Evolutionary conservation across 1,284 basidiomycete genomes (phyloP), one percentile per base, ranked within the genome.

Genomic region (Ceratobasidium sp.): DNA sequence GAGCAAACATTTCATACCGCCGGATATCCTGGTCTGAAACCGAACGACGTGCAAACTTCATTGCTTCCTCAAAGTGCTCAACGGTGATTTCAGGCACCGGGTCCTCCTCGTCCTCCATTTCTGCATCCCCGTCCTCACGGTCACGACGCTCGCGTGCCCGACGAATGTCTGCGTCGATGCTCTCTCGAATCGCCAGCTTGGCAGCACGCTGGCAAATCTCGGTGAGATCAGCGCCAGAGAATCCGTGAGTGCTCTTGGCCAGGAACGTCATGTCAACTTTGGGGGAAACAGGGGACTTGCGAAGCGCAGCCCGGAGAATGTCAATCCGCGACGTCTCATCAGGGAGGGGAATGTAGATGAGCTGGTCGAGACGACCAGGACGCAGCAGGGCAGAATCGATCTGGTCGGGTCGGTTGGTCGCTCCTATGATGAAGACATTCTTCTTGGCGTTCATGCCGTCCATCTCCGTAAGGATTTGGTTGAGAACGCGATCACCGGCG

Each of bases 381-480:
- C 97, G 97, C 77, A 99, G 90, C 59, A 99, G 90, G 19, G 98
- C 98, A 67, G 96, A 88, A 84, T 99, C 98, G 81, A 99, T 98
- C 85, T 98, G 96, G 84, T 99, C 97, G n/a, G 97, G 98, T 83
- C 97, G 89, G 89, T 99, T 99, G 80, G 97, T 99, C 61, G 97
- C 97, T 80, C 97, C 97, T 79, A 99, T 99, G 85, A 98, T 96
- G 88, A 98, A 98, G 32, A 98, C 97, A 84, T 99, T 99, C 91
- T 99, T 99, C 91, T 98, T 99, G 62, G 95, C 90, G 85, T 98
- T 96, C 94, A 99, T 98, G 81, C 97, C 97, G 85, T 99, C 98
- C 96, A 99, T 99, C 87, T 99, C 98, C 76, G 98, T 99, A 46
- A 97, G 89, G 81, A 98, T 96, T 85, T 98, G 96, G 86, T 98